Conservation (phyloP, 192 early-diverging fungal genomes). For the Kappamyces sp. region DNA sequence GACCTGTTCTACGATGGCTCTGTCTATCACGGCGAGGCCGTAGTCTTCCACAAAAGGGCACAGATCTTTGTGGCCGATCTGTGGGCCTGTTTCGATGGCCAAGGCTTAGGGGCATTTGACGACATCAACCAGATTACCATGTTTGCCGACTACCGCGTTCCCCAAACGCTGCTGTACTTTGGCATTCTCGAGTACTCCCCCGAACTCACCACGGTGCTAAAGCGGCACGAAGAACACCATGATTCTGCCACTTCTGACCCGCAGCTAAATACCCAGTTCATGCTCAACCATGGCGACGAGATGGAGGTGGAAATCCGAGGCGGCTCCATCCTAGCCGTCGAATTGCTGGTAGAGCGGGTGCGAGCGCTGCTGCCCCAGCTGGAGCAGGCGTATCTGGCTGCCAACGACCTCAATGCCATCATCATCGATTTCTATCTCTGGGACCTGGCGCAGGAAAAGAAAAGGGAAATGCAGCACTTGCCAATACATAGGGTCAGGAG, state of each 20-base stretch:
- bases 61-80: slow-evolving; percentile 82
- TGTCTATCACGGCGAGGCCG: slow-evolving; percentile 20
- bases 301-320: slow-evolving; percentile 77
- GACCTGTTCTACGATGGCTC: slow-evolving; percentile 9
- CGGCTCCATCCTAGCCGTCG: slow-evolving; percentile 75
- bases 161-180: slow-evolving; percentile 66
- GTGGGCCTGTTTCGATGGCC: slow-evolving; percentile 77
- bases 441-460: slow-evolving; percentile 70
- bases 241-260: slow-evolving; percentile 4
- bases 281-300: slow-evolving; percentile 50
- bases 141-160: slow-evolving; percentile 87
- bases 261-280: not conserved
- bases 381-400: slow-evolving; percentile 11
- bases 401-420: slow-evolving; percentile 59
- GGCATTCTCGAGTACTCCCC: slow-evolving; percentile 63
- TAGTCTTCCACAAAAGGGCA: slow-evolving; percentile 69
- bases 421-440: slow-evolving; percentile 85
- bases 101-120: slow-evolving; percentile 49
- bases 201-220: slow-evolving; percentile 41
- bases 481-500: slow-evolving; percentile 61
- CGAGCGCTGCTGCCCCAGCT: slow-evolving; percentile 19
- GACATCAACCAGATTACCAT: slow-evolving; percentile 79
- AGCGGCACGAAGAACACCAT: slow-evolving; percentile 19
- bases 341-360: slow-evolving; percentile 47
- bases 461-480: slow-evolving; percentile 46